Conservation (phyloP, 2,329 filamentous ascomycete species). For the Aspergillus persii region DNA sequence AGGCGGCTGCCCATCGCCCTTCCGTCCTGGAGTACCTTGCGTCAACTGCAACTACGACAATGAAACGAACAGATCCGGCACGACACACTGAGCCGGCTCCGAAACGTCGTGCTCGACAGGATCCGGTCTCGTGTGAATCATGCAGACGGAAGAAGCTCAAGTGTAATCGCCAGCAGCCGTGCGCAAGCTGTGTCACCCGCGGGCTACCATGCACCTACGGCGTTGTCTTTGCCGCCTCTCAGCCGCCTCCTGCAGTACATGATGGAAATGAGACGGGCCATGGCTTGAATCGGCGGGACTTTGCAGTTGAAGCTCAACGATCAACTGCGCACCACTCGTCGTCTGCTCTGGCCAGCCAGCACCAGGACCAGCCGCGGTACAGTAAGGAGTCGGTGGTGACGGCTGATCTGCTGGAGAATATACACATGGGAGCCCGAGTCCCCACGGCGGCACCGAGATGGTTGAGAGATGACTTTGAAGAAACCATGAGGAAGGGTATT, state of each 20-base stretch:
- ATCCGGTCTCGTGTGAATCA: constrained; percentile 41
- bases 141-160: constrained; percentile 50
- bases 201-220: constrained; percentile 28
- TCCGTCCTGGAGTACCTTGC: background rate
- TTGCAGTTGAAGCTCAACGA: background rate
- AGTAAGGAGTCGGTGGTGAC: constrained; percentile 23
- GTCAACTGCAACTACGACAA: constrained; percentile 1
- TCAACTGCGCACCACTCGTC: background rate
- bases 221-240: background rate
- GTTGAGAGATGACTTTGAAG: constrained; percentile 17
- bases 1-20: background rate
- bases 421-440: constrained; percentile 29
- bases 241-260: background rate
- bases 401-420: constrained; percentile 29
- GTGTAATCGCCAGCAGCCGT: constrained; percentile 53
- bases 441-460: constrained; percentile 20
- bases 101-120: constrained; percentile 29
- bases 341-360: background rate
- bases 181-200: constrained; percentile 46
- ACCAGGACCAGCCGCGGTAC: background rate
- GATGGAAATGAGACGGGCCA: background rate
- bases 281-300: too few species aligned
- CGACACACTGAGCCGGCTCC: background rate
- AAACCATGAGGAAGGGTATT: constrained; percentile 1
- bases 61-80: constrained; percentile 22